Evolutionary conservation across 306 rosid species (phyloP).

Genomic region (Sophora flavescens): DNA sequence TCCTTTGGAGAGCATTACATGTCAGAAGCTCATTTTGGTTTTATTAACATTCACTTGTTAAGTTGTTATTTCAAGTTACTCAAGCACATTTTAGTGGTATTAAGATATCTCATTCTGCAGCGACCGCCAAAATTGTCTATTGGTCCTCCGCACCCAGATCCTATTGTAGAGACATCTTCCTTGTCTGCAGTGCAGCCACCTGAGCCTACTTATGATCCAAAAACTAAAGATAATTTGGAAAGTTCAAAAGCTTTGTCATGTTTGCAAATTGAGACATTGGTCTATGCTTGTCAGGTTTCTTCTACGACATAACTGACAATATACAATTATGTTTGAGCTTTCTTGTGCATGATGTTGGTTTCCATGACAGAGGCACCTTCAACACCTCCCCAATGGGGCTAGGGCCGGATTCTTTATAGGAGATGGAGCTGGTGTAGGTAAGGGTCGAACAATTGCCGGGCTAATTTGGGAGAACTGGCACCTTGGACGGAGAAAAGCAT

Average conservation of each 20-base stretch:
- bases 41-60: conserved; percentile 37
- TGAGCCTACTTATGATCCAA: conserved; percentile 89
- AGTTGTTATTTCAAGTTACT: conserved; percentile 43
- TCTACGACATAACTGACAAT: conserved; percentile 49
- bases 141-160: conserved; percentile 96
- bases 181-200: conserved; percentile 99
- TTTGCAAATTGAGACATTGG: conserved; percentile 97
- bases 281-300: conserved; percentile 97
- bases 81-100: conserved; percentile 40
- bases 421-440: conserved; percentile 99
- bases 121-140: conserved; percentile 95
- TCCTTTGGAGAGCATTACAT: conserved; percentile 28
- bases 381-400: conserved; percentile 75
- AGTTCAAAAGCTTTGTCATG: conserved; percentile 79
- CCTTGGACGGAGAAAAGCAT: conserved; percentile 79
- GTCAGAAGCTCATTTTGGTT: conserved; percentile 33
- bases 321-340: conserved; percentile 36
- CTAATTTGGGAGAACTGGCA: conserved; percentile 98
- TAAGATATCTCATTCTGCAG: conserved; percentile 61
- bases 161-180: conserved; percentile 96
- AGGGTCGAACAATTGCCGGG: conserved; percentile 98
- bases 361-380: conserved; percentile 88
- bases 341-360: conserved; percentile 52
- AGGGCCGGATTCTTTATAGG: conserved; percentile 96
- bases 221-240: conserved; percentile 75